Base-by-base conservation (phyloP, 2,329 filamentous ascomycete species). In the Aspergillus fructus region DNA sequence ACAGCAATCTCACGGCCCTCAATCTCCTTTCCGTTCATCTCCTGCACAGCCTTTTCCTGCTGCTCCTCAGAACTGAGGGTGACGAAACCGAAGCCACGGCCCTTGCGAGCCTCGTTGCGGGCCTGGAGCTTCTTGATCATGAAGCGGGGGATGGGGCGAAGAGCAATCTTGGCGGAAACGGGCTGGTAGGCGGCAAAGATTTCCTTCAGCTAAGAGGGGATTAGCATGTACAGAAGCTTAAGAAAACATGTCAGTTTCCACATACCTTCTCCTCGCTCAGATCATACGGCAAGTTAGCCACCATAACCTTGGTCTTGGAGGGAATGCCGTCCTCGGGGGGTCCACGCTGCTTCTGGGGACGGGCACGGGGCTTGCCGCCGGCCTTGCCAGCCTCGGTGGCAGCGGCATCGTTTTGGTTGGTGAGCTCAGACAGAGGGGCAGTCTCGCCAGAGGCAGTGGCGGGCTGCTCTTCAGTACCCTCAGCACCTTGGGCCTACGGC, bases 101-200 rank as follows among this genome's bases (percentile, higher is more conserved):
- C 94, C 89, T 99, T 99, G 83, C 94, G 94, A 71, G 93, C 88
- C 83, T 99, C 94, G 74, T 93, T 93, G 75, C 94, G 93, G 71
- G 93, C 93, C 82, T 96, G 93, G 62, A 99, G 91, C 86, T 99
- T 99, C 89, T 97, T 97, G 81, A 99, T 94, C 94, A 99, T 99
- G 84, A 97, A 99, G 71, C 93, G 93, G 68, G 94, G 94, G 68
- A 99, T 99, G 52, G 94, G 94, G 71, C 94, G 93, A 68, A 99
- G 91, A 66, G 94, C 94, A 73, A 99, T 97, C 87, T 97, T 99
- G 78, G 94, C 93, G 64, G 92, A 96, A 68, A 89, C 89, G 61
- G 94, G 94, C 74, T 92, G 85, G 83, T 97, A 99, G 63, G 87
- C 90, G 72, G 86, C 84, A 81, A 99, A 99, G 72, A 99, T 90